A percentile compares a stretch with the other conserved stretches of the same genome.
phyloP scores from a whole-genome alignment of 768 basidiomycete genomes.

The Rhizopogon vulgaris region DNA sequence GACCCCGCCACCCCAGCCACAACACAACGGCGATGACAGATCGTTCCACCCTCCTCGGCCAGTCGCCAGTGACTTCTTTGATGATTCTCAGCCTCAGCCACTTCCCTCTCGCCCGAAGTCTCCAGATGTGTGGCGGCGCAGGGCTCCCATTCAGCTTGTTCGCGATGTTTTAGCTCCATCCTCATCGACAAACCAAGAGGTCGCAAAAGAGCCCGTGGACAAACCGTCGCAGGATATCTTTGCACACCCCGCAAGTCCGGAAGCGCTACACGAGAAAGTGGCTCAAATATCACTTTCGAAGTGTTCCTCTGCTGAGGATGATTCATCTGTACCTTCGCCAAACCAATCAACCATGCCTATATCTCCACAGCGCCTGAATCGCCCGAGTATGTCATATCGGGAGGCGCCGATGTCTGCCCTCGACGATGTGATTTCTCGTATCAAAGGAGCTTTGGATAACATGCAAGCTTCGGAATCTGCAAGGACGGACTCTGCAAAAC shows the following conservation, averaged over 20 bases:
- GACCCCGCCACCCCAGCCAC: constrained; percentile 14
- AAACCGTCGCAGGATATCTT: not conserved
- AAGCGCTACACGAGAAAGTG: not conserved
- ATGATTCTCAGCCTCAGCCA: constrained; percentile 29
- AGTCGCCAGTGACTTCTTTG: constrained; percentile 69
- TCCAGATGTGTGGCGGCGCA: constrained; percentile 41
- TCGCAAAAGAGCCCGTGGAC: not conserved
- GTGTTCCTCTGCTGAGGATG: constrained; percentile 9
- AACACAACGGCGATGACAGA: constrained; percentile 13
- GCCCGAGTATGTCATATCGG: constrained; percentile 26
- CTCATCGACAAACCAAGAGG: not conserved
- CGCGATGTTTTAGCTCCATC: not conserved
- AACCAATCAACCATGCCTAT: constrained; percentile 11
- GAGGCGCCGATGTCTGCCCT: constrained; percentile 65
- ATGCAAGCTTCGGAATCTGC: constrained; percentile 40
- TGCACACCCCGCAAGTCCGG: not conserved
- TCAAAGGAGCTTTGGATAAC: constrained; percentile 70
- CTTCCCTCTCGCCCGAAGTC: constrained; percentile 27
- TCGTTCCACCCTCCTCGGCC: constrained; percentile 36
- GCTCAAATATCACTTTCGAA: constrained; percentile 2
- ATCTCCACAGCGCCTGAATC: constrained; percentile 16
- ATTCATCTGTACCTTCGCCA: constrained; percentile 8
- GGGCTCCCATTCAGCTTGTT: not conserved
- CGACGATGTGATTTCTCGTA: constrained; percentile 80
- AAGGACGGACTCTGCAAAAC: constrained; percentile 24